Evolutionary conservation across 306 rosid species (phyloP).

Genomic region (Cicer judaicum): DNA sequence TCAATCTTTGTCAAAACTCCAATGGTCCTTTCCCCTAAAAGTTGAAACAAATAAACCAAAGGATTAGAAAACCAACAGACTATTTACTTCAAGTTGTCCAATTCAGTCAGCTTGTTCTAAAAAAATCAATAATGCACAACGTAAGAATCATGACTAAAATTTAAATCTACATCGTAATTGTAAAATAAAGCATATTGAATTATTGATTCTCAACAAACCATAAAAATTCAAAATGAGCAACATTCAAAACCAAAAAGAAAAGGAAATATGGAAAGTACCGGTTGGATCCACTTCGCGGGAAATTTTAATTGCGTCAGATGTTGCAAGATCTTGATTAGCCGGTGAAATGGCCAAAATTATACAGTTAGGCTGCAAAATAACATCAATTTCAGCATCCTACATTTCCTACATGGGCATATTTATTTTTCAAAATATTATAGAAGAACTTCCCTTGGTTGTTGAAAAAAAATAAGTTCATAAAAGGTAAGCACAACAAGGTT

Average conservation of each 20-base stretch:
- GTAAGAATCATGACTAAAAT: neutral
- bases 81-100: conserved; percentile 1
- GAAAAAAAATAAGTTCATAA: conserved; percentile 7
- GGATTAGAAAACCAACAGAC: conserved; percentile 33
- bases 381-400: conserved; percentile 36
- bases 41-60: conserved; percentile 37
- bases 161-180: neutral
- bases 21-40: conserved; percentile 86
- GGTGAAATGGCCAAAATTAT: conserved; percentile 95
- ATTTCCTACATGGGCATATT: conserved; percentile 25
- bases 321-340: conserved; percentile 98
- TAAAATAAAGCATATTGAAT: conserved; percentile 11
- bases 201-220: conserved; percentile 9
- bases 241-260: neutral
- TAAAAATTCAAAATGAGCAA: conserved; percentile 24
- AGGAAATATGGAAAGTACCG: conserved; percentile 52
- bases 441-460: conserved; percentile 5
- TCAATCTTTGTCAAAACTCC: conserved; percentile 98
- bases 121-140: neutral
- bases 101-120: conserved; percentile 11
- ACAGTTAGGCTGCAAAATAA: conserved; percentile 83
- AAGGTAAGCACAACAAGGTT: conserved; percentile 8
- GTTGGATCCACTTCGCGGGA: conserved; percentile 98
- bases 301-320: conserved; percentile 95
- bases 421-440: neutral